Evolutionary conservation across 129 eudicot species (phyloP), one percentile per base, ranked within the genome.

Genomic region (Chrysanthemum seticuspe): DNA sequence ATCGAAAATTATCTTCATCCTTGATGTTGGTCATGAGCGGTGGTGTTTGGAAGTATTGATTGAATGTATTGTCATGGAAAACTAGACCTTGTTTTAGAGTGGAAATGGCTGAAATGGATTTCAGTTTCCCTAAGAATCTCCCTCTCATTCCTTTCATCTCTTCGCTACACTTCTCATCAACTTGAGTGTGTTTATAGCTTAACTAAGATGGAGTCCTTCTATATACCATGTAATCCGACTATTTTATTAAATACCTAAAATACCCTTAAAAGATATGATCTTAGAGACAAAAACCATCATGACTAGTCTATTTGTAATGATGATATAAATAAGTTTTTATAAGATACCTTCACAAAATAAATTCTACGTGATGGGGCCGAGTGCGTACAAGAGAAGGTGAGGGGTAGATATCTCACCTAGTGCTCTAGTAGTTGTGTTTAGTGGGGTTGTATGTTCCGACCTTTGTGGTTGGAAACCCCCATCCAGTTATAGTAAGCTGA

Each of bases 71-170:
- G 61, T 51, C 74, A 52, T 65, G 83, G 40, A 78, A 85, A 61
- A 79, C 55, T 53, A 73, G 77, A 53, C 85, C 78, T 65, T 75
- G 84, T 73, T 78, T 87, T 25, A 74, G 52, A 57, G 76, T 54
- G 71, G 79, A 57, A 12, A 83, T 74, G 10, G 67, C 52, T 61
- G 92, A 77, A 74, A 80, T 78, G 83, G 87, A 62, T 76, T 72
- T 91, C 31, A 88, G 78, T 74, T 79, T 86, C 80, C 64, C 75
- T 5, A 81, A 64, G 47, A 91, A 65, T 60, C 72, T 80, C 36
- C 86, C 89, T 68, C 79, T 81, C 76, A 84, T 72, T 65, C 80
- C 86, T 74, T 78, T 86, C 88, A 83, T 86, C 58, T 80, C 71
- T 68, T 54, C 61, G 25, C 73, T 34, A 29, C 65, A 23, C 55